Evolutionary conservation across 2,329 filamentous ascomycete genomes (phyloP).

Genomic region (Cryphonectria parasitica): DNA sequence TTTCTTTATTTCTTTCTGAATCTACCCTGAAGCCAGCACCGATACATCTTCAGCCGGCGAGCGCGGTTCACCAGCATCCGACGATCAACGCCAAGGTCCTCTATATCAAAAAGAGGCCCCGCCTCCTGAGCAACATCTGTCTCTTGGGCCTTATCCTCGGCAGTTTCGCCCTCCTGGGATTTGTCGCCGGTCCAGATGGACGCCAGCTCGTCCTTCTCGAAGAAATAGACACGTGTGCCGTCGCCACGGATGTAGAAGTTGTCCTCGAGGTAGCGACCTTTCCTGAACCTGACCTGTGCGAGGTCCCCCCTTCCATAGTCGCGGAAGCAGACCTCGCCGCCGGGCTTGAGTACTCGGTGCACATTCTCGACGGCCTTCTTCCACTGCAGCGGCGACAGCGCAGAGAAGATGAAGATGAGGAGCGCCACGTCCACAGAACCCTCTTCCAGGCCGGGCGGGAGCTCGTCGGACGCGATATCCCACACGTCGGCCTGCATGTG

Average conservation of each 20-base stretch:
- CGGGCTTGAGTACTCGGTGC: conserved; percentile 81
- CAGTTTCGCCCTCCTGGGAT: conserved; percentile 31
- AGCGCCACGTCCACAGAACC: conserved; percentile 89
- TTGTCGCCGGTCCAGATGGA: conserved; percentile 71
- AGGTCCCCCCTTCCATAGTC: conserved; percentile 96
- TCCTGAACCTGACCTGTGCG: conserved; percentile 96
- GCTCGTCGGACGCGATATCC: conserved; percentile 75
- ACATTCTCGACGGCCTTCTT: conserved; percentile 79
- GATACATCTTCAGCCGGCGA: conserved; percentile 93
- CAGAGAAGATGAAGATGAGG: conserved; percentile 97
- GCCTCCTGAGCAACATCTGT: conserved; percentile 30
- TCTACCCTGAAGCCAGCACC: conserved; percentile 90
- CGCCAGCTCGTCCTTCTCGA: conserved; percentile 81
- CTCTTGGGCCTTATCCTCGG: conserved; percentile 35
- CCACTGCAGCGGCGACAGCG: conserved; percentile 86
- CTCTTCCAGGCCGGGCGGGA: conserved; percentile 78
- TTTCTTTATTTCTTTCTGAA: conserved; percentile 70
- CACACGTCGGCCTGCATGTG: conserved; percentile 90
- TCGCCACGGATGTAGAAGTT: conserved; percentile 98
- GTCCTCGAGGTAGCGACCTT: conserved; percentile 89
- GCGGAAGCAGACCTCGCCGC: conserved; percentile 91
- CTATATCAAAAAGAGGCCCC: conserved; percentile 64
- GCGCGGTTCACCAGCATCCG: conserved; percentile 91
- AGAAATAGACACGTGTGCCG: conserved; percentile 96
- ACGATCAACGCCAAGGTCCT: conserved; percentile 82